phyloP scores from a whole-genome alignment of 495 filamentous ascomycete species.

The Neurospora sp. region DNA sequence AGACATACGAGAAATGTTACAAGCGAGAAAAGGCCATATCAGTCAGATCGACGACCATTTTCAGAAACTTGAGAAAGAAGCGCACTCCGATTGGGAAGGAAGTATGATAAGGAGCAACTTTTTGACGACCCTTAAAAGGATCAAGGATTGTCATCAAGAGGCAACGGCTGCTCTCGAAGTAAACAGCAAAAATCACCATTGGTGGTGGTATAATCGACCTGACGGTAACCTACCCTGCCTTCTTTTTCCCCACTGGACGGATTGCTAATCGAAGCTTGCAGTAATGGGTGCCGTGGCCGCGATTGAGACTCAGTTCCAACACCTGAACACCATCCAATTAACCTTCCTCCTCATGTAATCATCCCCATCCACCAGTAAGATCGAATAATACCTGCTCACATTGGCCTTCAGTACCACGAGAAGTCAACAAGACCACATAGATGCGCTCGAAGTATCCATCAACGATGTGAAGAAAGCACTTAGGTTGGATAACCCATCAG shows the following conservation, averaged over 20 bases:
- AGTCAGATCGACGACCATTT: background rate
- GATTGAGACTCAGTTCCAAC: background rate
- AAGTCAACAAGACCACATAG: background rate
- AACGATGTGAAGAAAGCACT: too few relatives aligned
- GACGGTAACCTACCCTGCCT: background rate
- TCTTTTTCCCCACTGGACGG: background rate
- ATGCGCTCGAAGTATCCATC: background rate
- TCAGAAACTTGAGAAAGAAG: rapidly evolving
- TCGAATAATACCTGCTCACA: background rate
- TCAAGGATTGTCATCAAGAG: background rate
- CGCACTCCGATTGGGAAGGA: background rate
- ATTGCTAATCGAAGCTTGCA: background rate
- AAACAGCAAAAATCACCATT: background rate
- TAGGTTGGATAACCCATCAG: background rate
- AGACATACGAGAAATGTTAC: background rate
- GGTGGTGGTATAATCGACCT: background rate
- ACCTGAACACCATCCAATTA: background rate
- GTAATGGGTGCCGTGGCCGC: background rate
- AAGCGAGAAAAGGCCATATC: background rate
- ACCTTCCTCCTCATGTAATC: background rate
- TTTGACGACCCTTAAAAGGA: background rate
- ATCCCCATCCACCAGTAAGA: background rate
- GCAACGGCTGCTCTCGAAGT: rapidly evolving
- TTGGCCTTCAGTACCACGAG: background rate
- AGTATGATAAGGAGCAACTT: background rate